phyloP scores from a whole-genome alignment of 2,329 filamentous ascomycete species.

The Stachybotrys chlorohalonatus region DNA sequence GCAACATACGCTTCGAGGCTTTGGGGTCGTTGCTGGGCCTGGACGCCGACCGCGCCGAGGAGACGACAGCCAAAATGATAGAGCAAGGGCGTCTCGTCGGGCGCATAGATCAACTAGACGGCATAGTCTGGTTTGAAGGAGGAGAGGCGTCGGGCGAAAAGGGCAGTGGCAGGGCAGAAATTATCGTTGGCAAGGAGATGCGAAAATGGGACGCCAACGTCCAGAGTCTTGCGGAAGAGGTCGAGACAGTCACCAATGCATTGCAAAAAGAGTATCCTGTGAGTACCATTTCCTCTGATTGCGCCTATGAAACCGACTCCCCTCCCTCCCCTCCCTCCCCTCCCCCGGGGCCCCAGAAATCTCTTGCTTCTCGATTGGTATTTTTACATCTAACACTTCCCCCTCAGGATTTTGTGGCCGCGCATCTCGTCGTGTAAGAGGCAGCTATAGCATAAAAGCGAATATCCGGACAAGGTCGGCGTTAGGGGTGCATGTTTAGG shows the following conservation, averaged over 20 bases:
- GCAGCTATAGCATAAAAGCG: constrained; percentile 5
- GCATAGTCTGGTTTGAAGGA: constrained; percentile 77
- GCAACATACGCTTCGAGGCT: constrained; percentile 66
- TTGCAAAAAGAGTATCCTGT: constrained; percentile 74
- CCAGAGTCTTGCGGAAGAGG: constrained; percentile 76
- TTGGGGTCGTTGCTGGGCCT: constrained; percentile 72
- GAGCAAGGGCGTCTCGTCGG: constrained; percentile 84
- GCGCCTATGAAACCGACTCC: neutral
- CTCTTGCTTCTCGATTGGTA: constrained; percentile 4
- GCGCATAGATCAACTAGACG: constrained; percentile 88
- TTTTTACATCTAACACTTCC: constrained; percentile 6
- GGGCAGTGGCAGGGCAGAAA: constrained; percentile 56
- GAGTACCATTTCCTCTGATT: constrained; percentile 9
- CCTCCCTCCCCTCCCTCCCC: too few species aligned
- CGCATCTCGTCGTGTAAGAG: constrained; percentile 33
- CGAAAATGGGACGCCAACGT: constrained; percentile 86
- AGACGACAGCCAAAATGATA: constrained; percentile 90
- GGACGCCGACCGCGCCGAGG: constrained; percentile 73
- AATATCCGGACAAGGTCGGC: neutral
- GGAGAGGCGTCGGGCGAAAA: constrained; percentile 62
- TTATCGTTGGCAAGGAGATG: constrained; percentile 59
- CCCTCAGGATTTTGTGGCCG: constrained; percentile 45
- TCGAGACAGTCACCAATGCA: constrained; percentile 75
- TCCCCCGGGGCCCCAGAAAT: neutral
- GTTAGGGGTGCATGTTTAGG: neutral